Evolutionary conservation across 2,329 filamentous ascomycete species (phyloP).

Genomic region (Botryotinia convoluta): DNA sequence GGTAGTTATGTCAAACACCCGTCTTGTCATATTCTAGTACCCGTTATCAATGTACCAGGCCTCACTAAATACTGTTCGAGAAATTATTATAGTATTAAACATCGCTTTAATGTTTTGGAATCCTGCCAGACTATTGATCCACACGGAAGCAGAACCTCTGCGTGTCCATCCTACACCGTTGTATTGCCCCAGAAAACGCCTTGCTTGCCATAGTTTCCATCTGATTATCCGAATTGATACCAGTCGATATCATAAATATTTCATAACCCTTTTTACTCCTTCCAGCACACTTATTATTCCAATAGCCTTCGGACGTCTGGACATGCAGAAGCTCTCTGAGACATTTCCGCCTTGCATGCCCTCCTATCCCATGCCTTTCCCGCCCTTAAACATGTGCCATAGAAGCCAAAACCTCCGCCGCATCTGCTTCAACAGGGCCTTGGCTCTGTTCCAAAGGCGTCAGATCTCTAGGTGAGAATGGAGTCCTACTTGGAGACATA

Average conservation of each 20-base stretch:
- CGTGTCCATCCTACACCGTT: background rate
- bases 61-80: background rate
- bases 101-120: background rate
- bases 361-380: background rate
- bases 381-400: conserved; percentile 29
- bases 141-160: background rate
- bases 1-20: background rate
- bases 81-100: background rate
- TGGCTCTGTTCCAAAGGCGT: conserved; percentile 21
- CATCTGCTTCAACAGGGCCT: conserved; percentile 26
- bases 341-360: background rate
- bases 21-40: background rate
- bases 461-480: conserved; percentile 12
- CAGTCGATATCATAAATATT: background rate
- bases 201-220: background rate
- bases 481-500: conserved; percentile 18
- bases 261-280: background rate
- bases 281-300: background rate
- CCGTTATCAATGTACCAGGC: background rate
- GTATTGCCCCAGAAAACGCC: background rate
- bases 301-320: background rate
- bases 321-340: background rate
- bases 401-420: conserved; percentile 33
- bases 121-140: background rate
- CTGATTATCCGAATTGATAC: background rate